phyloP scores from a whole-genome alignment of 495 filamentous ascomycete species.

The Letharia lupina region DNA sequence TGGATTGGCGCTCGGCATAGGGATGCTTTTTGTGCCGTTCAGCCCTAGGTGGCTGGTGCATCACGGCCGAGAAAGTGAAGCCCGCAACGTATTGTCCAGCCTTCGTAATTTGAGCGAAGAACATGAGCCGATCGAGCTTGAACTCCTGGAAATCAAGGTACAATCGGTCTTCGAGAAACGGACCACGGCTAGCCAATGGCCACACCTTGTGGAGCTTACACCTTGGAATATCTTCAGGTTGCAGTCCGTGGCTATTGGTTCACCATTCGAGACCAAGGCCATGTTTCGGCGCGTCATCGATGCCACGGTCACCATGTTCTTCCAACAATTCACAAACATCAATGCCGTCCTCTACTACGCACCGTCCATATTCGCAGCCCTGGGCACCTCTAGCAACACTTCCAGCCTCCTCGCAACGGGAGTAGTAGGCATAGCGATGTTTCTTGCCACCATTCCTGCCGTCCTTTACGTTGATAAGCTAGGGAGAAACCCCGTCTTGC shows the following conservation, averaged over 20 bases:
- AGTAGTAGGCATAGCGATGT: slow-evolving; percentile 52
- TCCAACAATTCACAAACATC: slow-evolving; percentile 44
- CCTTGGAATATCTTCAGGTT: slow-evolving; percentile 55
- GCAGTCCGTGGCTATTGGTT: slow-evolving; percentile 63
- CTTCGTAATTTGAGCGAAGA: slow-evolving; percentile 54
- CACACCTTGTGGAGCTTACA: slow-evolving; percentile 51
- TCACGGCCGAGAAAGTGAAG: slow-evolving; percentile 38
- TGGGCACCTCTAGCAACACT: slow-evolving; percentile 40
- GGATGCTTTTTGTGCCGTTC: slow-evolving; percentile 43
- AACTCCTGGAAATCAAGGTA: slow-evolving; percentile 76
- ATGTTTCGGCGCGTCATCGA: slow-evolving; percentile 71
- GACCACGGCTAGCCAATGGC: slow-evolving; percentile 61
- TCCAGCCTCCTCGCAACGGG: slow-evolving; percentile 45
- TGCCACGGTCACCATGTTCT: slow-evolving; percentile 44
- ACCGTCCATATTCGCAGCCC: slow-evolving; percentile 42
- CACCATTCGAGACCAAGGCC: slow-evolving; percentile 60
- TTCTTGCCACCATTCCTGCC: slow-evolving; percentile 60
- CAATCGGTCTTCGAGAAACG: slow-evolving; percentile 74
- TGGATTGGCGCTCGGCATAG: slow-evolving; percentile 40
- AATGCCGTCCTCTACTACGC: slow-evolving; percentile 47
- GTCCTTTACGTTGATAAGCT: slow-evolving; percentile 54
- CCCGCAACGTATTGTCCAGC: slow-evolving; percentile 49
- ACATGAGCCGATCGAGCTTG: slow-evolving; percentile 60
- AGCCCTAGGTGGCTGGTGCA: slow-evolving; percentile 54
- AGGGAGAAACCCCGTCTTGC: slow-evolving; percentile 59